Evolutionary conservation across 495 filamentous ascomycete species (phyloP), one percentile per base, ranked within the genome.

Genomic region (Aspergillus ellipticus): DNA sequence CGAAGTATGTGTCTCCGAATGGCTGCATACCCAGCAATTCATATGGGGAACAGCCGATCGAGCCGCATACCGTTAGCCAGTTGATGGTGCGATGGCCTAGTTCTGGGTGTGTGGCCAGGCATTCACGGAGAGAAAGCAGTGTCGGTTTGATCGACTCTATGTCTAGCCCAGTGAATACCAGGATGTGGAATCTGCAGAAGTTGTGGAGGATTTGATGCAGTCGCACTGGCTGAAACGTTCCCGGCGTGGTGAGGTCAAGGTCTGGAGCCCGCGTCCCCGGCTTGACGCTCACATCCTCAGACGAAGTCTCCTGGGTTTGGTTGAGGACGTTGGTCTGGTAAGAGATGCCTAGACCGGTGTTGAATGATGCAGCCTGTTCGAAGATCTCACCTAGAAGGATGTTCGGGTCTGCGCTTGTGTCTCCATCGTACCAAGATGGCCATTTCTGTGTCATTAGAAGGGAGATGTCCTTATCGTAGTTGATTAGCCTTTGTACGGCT

Each of bases 401-500:
- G 16, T 57, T 21, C 15, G 42, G 42, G 20, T 57, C 55, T 33
- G 41, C 49, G 13, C 13, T 11, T 2, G 29, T 21, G 9, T 45
- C 55, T n/a, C 33, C 42, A 24, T 5, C n/a, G 21, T 53, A 53
- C 50, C 50, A 53, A 3, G 35, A 9, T 6, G 50, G 50, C 55
- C 55, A 57, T 37, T 53, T 53, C 21, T 49, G 31, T 0, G 55
- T 39, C 55, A 57, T 57, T 17, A 57, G 49, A 4, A 28, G 19
- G 3, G 55, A 42, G 20, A 57, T 57, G 10, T 74, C 72, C 50
- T 76, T 78, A 59, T 81, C 79, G 39, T 75, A 76, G 17, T 75
- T 69, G 51, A 81, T 75, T 13, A 81, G 66, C 13, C 66, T 67
- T 31, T 74, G 61, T 0, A 74, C 76, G 26, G 75, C 71, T 2